phyloP scores from a whole-genome alignment of 495 filamentous ascomycete species.

The Tuber brumale region DNA sequence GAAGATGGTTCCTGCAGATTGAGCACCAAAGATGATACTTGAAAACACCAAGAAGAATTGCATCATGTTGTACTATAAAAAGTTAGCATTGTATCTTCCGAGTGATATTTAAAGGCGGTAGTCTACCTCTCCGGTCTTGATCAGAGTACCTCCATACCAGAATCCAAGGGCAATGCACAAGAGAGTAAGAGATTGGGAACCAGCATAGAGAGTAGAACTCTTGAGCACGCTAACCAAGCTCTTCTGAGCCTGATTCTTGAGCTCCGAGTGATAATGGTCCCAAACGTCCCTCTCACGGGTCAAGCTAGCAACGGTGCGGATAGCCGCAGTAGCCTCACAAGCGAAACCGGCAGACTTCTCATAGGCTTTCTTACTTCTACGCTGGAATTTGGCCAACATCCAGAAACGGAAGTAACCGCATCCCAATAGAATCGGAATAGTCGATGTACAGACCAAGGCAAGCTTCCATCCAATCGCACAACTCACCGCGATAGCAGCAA shows the following conservation, averaged over 20 bases:
- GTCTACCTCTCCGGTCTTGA: conserved; percentile 58
- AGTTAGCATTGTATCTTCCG: background rate
- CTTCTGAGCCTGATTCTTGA: conserved; percentile 55
- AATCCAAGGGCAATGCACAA: conserved; percentile 82
- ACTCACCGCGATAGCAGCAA: conserved; percentile 59
- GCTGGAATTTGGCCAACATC: conserved; percentile 70
- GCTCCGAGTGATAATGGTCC: conserved; percentile 60
- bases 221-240: conserved; percentile 61
- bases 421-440: conserved; percentile 66
- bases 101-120: conserved; percentile 11
- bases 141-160: conserved; percentile 82
- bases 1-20: conserved; percentile 81
- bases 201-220: conserved; percentile 67
- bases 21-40: conserved; percentile 72
- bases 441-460: conserved; percentile 71
- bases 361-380: conserved; percentile 63
- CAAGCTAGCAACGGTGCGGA: conserved; percentile 86
- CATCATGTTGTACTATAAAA: conserved; percentile 53
- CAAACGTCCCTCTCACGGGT: conserved; percentile 78
- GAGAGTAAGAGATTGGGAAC: conserved; percentile 73
- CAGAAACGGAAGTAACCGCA: conserved; percentile 85
- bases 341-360: conserved; percentile 72
- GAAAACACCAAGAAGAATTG: conserved; percentile 82
- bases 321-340: conserved; percentile 83
- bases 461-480: conserved; percentile 82